Percentiles rank a stretch among this genome's conserved stretches.
Conservation (phyloP, 2,329 filamentous ascomycete species). For the Fusarium sp. region DNA sequence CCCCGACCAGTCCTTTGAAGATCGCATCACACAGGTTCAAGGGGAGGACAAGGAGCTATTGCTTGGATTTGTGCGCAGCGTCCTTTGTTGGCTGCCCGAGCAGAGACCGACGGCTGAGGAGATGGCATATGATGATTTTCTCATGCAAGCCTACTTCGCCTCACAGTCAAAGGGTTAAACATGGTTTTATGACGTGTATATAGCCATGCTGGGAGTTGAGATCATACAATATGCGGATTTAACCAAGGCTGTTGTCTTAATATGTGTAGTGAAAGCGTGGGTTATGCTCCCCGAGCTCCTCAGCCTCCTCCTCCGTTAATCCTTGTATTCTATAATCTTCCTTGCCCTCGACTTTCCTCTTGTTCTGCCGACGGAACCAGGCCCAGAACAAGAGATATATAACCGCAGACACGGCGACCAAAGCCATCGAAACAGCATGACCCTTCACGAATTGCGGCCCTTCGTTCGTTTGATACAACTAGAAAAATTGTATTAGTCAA, state of each 20-base stretch:
- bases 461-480: slow-evolving; percentile 49
- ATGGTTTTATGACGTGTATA: no score
- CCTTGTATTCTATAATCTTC: slow-evolving; percentile 46
- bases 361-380: slow-evolving; percentile 52
- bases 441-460: slow-evolving; percentile 60
- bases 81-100: no score
- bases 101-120: no score
- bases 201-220: no score
- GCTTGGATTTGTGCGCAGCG: no score
- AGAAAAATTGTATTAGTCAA: not conserved
- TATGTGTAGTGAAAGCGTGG: slow-evolving; percentile 48
- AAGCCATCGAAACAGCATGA: slow-evolving; percentile 60
- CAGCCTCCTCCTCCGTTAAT: slow-evolving; percentile 46
- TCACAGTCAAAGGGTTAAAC: no score
- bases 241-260: slow-evolving; percentile 2
- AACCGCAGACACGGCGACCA: slow-evolving; percentile 58
- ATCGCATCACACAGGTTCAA: no score
- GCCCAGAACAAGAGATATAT: slow-evolving; percentile 55
- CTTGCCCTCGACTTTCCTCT: slow-evolving; percentile 44
- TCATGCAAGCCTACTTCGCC: no score
- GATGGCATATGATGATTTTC: no score
- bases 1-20: no score
- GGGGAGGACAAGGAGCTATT: no score
- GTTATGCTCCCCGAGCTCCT: slow-evolving; percentile 49
- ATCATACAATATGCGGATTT: no score